Evolutionary conservation across 140 eudicot species (phyloP).

Genomic region (Erigeron philadelphicus): DNA sequence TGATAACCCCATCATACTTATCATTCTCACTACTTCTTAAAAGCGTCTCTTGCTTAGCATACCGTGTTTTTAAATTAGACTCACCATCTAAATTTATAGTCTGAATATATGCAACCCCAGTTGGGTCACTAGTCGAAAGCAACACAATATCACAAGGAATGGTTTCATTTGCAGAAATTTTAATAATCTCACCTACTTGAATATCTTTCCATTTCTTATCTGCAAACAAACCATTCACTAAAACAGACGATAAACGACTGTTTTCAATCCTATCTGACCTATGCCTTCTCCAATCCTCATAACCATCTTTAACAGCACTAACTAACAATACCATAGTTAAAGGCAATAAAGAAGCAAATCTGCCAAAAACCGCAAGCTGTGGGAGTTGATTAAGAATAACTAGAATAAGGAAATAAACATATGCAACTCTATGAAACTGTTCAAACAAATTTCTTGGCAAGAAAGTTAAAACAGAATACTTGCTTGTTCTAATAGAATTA

Average conservation of each 20-base stretch:
- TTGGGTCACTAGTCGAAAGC: slow-evolving; percentile 80
- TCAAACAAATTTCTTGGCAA: slow-evolving; percentile 84
- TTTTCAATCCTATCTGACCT: slow-evolving; percentile 67
- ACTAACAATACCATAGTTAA: slow-evolving; percentile 69
- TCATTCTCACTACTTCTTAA: slow-evolving; percentile 40
- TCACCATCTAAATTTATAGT: slow-evolving; percentile 91
- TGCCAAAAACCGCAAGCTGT: slow-evolving; percentile 85
- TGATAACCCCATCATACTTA: slow-evolving; percentile 56
- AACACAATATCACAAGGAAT: slow-evolving; percentile 86
- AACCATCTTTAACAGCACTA: slow-evolving; percentile 82
- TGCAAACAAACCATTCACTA: slow-evolving; percentile 39
- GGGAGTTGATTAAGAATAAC: slow-evolving; percentile 93
- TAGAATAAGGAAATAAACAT: slow-evolving; percentile 70
- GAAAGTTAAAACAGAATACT: slow-evolving; percentile 73
- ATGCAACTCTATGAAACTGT: slow-evolving; percentile 93
- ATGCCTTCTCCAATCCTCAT: slow-evolving; percentile 85
- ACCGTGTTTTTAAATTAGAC: slow-evolving; percentile 80
- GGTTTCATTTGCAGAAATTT: slow-evolving; percentile 60
- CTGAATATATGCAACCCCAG: slow-evolving; percentile 92
- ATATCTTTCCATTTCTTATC: slow-evolving; percentile 67
- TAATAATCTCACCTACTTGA: slow-evolving; percentile 72
- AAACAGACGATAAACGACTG: slow-evolving; percentile 53
- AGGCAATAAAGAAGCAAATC: slow-evolving; percentile 77
- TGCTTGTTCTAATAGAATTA: slow-evolving; percentile 71
- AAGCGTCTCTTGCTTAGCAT: slow-evolving; percentile 84